Evolutionary conservation across 2,329 filamentous ascomycete species (phyloP).

Genomic region (Bipolaris oryzae): DNA sequence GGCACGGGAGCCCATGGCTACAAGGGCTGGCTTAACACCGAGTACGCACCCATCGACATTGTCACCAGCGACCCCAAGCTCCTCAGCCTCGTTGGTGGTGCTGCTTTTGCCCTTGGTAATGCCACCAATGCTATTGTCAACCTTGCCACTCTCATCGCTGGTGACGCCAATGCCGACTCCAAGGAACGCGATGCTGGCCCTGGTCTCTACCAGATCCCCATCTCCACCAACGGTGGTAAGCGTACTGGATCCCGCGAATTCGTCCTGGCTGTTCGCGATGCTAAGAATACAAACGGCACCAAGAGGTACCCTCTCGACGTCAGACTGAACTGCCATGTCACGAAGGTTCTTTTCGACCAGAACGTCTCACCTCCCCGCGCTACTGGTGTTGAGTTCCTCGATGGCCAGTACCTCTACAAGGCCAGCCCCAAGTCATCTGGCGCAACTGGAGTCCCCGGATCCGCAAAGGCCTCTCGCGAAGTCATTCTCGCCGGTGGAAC

Average conservation of each 20-base stretch:
- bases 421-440: conserved; percentile 47
- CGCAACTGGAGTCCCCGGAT: conserved; percentile 47
- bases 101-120: conserved; percentile 59
- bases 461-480: conserved; percentile 37
- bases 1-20: conserved; percentile 60
- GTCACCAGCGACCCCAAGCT: conserved; percentile 61
- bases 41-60: conserved; percentile 58
- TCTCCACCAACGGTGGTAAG: conserved; percentile 56
- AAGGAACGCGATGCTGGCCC: conserved; percentile 54
- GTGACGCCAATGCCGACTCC: conserved; percentile 60
- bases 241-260: conserved; percentile 64
- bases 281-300: conserved; percentile 56
- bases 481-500: conserved; percentile 55
- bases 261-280: conserved; percentile 58
- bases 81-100: conserved; percentile 58
- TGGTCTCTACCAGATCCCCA: conserved; percentile 64
- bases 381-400: conserved; percentile 52
- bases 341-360: conserved; percentile 69
- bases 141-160: conserved; percentile 48
- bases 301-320: conserved; percentile 64
- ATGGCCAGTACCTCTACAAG: conserved; percentile 51
- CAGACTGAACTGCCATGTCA: conserved; percentile 66
- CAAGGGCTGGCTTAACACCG: conserved; percentile 62
- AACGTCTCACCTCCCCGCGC: conserved; percentile 62
- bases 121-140: conserved; percentile 42